These are phyloP conservation scores for Solanum boliviense DNA, from an alignment of 257 asterid species.

Conservation along the genomic window DNA sequence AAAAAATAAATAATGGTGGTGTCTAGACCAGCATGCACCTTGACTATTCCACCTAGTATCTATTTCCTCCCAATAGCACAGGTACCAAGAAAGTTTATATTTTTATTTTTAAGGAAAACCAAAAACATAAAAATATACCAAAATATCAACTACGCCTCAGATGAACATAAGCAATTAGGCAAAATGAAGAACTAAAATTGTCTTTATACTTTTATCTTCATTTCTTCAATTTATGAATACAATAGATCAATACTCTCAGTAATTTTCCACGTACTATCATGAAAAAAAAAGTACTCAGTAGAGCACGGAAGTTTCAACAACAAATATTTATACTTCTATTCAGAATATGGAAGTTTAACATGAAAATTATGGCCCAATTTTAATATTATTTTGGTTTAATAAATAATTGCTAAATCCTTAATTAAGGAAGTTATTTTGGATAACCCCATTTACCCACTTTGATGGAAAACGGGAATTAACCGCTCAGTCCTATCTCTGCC, in stretches of 20 bases:
- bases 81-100: neutral
- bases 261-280: neutral
- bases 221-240: neutral
- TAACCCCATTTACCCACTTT: neutral
- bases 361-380: neutral
- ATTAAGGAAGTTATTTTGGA: neutral
- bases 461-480: neutral
- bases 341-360: neutral
- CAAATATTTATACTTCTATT: neutral
- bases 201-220: neutral
- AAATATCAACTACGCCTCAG: neutral
- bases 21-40: neutral
- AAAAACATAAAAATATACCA: neutral
- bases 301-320: neutral
- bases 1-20: neutral
- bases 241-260: neutral
- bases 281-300: neutral
- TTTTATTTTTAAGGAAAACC: neutral
- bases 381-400: neutral
- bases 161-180: neutral
- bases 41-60: neutral
- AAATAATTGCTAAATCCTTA: neutral
- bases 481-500: neutral
- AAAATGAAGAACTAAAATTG: neutral
- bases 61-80: neutral